Evolutionary conservation across 1,284 basidiomycete genomes (phyloP).

Genomic region (Phylloboletellus chloephorus): DNA sequence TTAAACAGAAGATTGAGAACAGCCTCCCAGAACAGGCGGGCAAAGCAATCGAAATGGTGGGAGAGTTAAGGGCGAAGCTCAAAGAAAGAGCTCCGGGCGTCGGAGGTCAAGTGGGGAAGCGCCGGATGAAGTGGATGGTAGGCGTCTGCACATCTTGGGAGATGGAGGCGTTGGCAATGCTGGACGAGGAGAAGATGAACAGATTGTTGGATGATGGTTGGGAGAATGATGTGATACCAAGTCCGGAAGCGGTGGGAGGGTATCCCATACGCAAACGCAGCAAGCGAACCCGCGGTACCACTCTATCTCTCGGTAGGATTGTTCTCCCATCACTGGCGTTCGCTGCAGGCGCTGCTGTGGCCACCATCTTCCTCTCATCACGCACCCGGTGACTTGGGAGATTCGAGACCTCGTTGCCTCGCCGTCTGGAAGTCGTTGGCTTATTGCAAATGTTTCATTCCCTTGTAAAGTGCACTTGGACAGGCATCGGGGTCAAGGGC

Average conservation of each 20-base stretch:
- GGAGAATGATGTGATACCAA: slow-evolving; percentile 55
- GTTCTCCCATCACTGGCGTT: slow-evolving; percentile 23
- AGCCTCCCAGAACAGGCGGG: slow-evolving; percentile 72
- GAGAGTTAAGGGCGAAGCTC: slow-evolving; percentile 60
- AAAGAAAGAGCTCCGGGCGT: slow-evolving; percentile 72
- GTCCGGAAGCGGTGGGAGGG: slow-evolving; percentile 41
- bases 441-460: no score
- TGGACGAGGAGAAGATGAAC: slow-evolving; percentile 60
- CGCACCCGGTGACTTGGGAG: slow-evolving; percentile 20
- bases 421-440: not conserved
- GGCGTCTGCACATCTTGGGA: slow-evolving; percentile 83
- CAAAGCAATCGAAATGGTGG: slow-evolving; percentile 78
- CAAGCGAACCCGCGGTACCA: not conserved
- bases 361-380: slow-evolving; percentile 13
- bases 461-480: no score
- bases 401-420: not conserved
- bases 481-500: no score
- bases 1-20: slow-evolving; percentile 67
- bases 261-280: slow-evolving; percentile 1
- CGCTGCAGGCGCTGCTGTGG: slow-evolving; percentile 17
- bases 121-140: slow-evolving; percentile 95
- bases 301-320: slow-evolving; percentile 10
- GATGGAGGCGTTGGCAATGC: slow-evolving; percentile 65
- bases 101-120: slow-evolving; percentile 66
- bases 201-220: slow-evolving; percentile 64